Conservation (phyloP, 805 yeast species). For the Candida maesae region DNA sequence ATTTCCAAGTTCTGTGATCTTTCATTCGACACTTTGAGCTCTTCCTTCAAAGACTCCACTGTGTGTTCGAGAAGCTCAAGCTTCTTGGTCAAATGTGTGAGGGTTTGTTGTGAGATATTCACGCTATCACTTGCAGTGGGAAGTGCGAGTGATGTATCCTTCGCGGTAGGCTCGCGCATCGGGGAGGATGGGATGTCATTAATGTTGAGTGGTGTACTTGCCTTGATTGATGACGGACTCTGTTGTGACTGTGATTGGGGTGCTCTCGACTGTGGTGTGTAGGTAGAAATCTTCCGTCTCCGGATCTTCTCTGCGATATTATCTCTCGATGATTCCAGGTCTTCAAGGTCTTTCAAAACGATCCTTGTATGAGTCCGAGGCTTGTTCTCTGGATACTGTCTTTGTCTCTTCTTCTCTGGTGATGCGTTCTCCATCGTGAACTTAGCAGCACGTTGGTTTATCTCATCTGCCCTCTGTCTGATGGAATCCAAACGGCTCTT, state of each 20-base stretch:
- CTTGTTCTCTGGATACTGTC: not conserved
- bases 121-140: conserved; percentile 1
- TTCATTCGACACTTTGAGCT: conserved; percentile 20
- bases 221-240: not conserved
- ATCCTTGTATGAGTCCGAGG: conserved; percentile 1
- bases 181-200: conserved; percentile 24
- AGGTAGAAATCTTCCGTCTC: conserved; percentile 8
- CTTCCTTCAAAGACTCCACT: conserved; percentile 18
- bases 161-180: no score
- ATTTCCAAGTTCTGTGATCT: conserved; percentile 18
- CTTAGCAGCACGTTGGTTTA: conserved; percentile 18
- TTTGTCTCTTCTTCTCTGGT: conserved; percentile 15
- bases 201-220: conserved; percentile 4
- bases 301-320: conserved; percentile 6
- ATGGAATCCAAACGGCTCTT: conserved; percentile 8
- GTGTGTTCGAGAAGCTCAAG: conserved; percentile 19
- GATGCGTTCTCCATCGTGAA: conserved; percentile 15
- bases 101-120: conserved; percentile 9
- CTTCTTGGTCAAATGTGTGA: conserved; percentile 14
- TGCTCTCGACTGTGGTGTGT: not conserved
- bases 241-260: not conserved
- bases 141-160: not conserved
- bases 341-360: conserved; percentile 12
- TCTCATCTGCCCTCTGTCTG: conserved; percentile 13
- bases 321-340: conserved; percentile 10